Conservation (phyloP, 2,329 filamentous ascomycete species). For the Zarea fungicola region DNA sequence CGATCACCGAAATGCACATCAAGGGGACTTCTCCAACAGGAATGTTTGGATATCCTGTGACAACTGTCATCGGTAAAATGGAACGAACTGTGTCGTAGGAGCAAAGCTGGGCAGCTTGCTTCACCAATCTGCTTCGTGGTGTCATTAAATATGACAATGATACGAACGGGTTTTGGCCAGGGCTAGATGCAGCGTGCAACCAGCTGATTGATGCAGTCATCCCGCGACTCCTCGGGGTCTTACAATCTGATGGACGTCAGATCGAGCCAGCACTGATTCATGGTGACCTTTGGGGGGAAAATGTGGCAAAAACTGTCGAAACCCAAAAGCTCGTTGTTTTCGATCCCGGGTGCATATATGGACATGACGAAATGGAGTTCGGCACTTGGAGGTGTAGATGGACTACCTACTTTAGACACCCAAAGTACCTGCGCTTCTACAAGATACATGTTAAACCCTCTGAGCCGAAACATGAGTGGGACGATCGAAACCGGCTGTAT, state of each 20-base stretch:
- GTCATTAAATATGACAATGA: slow-evolving; percentile 8
- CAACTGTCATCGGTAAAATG: slow-evolving; percentile 25
- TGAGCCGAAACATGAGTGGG: slow-evolving; percentile 21
- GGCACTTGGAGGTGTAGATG: slow-evolving; percentile 22
- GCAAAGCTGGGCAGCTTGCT: slow-evolving; percentile 31
- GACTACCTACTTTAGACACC: slow-evolving; percentile 17
- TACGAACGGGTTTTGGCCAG: slow-evolving; percentile 17
- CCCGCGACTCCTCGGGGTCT: slow-evolving; percentile 23
- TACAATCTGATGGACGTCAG: slow-evolving; percentile 25
- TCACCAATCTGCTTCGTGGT: slow-evolving; percentile 15
- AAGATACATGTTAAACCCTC: slow-evolving; percentile 16
- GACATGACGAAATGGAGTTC: slow-evolving; percentile 27
- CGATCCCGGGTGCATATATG: slow-evolving; percentile 28
- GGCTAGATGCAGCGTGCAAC: slow-evolving; percentile 17
- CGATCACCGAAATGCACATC: slow-evolving; percentile 20
- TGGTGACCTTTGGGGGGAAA: slow-evolving; percentile 30
- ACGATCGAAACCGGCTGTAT: slow-evolving; percentile 23
- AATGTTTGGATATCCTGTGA: slow-evolving; percentile 30
- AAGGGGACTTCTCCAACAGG: slow-evolving; percentile 25
- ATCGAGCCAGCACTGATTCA: slow-evolving; percentile 29
- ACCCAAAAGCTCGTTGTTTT: slow-evolving; percentile 27
- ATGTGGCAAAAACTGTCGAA: slow-evolving; percentile 23
- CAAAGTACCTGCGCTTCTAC: slow-evolving; percentile 17
- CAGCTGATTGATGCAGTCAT: slow-evolving; percentile 23
- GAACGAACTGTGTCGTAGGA: slow-evolving; percentile 26